A percentile compares a stretch with the other conserved stretches of the same genome.
These are phyloP conservation scores for Dictyostelium brefeldianum DNA, from an alignment of 78 protist genomes.

Conservation along the genomic window DNA sequence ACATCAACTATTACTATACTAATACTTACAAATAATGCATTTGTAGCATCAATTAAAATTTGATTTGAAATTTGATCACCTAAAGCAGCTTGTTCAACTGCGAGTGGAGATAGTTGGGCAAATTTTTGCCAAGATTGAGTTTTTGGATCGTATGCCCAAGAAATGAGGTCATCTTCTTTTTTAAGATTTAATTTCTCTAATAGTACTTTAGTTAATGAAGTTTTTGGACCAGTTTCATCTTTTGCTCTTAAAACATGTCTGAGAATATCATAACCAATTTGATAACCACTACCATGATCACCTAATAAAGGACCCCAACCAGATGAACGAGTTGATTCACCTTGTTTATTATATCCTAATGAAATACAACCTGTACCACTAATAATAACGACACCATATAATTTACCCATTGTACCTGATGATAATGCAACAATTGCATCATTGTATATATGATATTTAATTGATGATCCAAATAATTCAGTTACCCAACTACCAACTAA, in stretches of 20 bases:
- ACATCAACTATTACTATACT: too few species aligned
- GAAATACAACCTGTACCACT: conserved; percentile 79
- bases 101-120: conserved; percentile 60
- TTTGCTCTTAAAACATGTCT: conserved; percentile 34
- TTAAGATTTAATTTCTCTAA: conserved; percentile 15
- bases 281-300: conserved; percentile 78
- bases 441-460: not conserved
- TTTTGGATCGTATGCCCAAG: conserved; percentile 73
- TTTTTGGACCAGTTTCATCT: conserved; percentile 53
- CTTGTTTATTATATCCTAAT: conserved; percentile 43
- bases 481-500: conserved; percentile 41
- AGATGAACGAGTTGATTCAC: conserved; percentile 28
- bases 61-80: conserved; percentile 53
- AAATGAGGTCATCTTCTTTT: conserved; percentile 29
- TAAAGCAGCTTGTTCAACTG: conserved; percentile 3
- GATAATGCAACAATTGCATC: conserved; percentile 69
- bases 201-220: conserved; percentile 33
- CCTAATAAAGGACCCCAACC: conserved; percentile 83
- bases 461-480: not conserved
- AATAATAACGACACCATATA: conserved; percentile 72
- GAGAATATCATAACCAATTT: conserved; percentile 76
- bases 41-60: conserved; percentile 20
- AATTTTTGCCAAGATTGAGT: conserved; percentile 66
- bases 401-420: conserved; percentile 52
- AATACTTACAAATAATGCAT: conserved; percentile 50